Base-by-base conservation (phyloP, 805 yeast genomes). In the Candida montana region DNA sequence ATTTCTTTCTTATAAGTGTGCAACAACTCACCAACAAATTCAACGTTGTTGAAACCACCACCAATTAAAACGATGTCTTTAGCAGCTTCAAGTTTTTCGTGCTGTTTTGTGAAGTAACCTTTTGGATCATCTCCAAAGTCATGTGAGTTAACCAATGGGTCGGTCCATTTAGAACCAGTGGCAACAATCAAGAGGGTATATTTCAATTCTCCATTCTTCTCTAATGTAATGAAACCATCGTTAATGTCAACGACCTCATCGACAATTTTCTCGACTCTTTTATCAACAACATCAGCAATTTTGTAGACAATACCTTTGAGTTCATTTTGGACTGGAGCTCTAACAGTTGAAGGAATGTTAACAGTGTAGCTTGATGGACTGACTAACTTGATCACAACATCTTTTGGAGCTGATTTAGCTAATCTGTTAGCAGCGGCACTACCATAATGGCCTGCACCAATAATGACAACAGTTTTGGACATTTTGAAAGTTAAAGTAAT, bases 1-100 rank as follows among this genome's bases (percentile, higher is more conserved):
- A 54, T 5, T 27, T 51, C 46, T 5, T 50, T 47, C 3, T 40
- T 32, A 40, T 46, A 64, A 4, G 41, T 36, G 40, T 48, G 41
- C 5, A 55, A 48, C 7, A 63, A 26, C 37, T 64, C 67, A 31
- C 69, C 68, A 12, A 50, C 55, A 3, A 63, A 27, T 42, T 64
- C 68, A 17, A 45, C 45, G 28, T 58, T 64, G 19, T 49, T 52
- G 41, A 54, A 50, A 3, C 67, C 68, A 19, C 63, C 67, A 31
- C 68, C 68, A 16, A 62, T 48, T 20, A 63, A 41, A 6, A 53
- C 58, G 18, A 62, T 53, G 27, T 55, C 44, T 27, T 57, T 52
- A 3, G 64, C 62, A 1, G 37, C 36, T 11, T 45, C 42, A 7
- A 61, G 40, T 41, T 47, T 45, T 6, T 50, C 45, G n/a, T 30